Base-by-base conservation (phyloP, 495 filamentous ascomycete species). In the Glonium stellatum region DNA sequence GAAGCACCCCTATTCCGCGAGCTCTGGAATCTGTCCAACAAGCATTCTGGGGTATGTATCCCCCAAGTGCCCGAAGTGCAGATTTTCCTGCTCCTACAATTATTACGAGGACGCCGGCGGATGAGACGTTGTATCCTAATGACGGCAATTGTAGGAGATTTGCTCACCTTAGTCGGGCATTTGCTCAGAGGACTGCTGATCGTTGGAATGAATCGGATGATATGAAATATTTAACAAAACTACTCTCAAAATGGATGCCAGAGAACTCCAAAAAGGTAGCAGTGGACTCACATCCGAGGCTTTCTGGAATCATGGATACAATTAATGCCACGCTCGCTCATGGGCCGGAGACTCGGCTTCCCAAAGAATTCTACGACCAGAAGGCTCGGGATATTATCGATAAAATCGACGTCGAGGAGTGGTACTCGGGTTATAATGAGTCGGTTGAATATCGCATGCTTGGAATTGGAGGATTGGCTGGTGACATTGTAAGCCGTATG, bases 111-210 rank as follows among this genome's bases (percentile, higher is more conserved):
- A 78, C 83, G 5, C 80, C 84, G 0, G 78, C 80, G 0, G 92
- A 97, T 56, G 93, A 98, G 75, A 97, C 92, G 0, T 76, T 98
- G 0, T 96, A 87, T 70, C 93, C 93, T 0, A 98, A 97, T 69
- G 90, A 95, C 57, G 75, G 79, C 52, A 88, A 84, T 70, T 98
- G 93, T 72, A 81, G 85, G 39, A 81, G 93, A 11, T 93, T 96
- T 70, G 82, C 83, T 25, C 88, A 92, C 54, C 80, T 98, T 8
- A 81, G 84, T 1, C 74, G 84, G 22, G 86, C 86, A 0, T 98
- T 96, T 71, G 91, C 92, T 1, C 80, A 92, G 54, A 79, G 89
- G 5, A 81, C 92, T 4, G 90, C 90, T 10, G 78, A 85, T 35
- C 80, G 84, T 67, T 96, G 89, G 88, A 96, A 97, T 69, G 76